A percentile compares a stretch with the other conserved stretches of the same genome.
These are phyloP conservation scores for Tetradesmus obliquus DNA, from an alignment of 139 green algal genomes.

Conservation along the genomic window DNA sequence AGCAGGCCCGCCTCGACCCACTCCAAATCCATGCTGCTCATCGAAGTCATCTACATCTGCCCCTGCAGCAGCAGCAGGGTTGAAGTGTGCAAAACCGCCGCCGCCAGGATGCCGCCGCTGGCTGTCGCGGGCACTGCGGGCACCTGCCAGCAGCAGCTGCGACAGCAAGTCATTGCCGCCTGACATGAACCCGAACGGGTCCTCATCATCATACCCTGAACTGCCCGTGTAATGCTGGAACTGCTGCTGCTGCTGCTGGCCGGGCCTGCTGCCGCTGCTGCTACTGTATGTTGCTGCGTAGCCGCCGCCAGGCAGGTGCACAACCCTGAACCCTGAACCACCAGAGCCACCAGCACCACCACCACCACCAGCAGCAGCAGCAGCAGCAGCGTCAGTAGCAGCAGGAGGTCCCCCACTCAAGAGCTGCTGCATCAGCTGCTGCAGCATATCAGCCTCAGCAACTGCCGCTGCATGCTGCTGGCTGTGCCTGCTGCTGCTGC, in stretches of 20 bases:
- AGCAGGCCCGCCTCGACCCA: background rate
- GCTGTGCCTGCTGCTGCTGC: background rate
- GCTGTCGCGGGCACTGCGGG: slow-evolving; percentile 20
- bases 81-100: background rate
- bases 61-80: background rate
- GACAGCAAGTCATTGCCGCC: background rate
- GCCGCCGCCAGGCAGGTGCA: slow-evolving; percentile 13
- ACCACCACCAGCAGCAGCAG: background rate
- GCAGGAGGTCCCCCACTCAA: background rate
- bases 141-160: slow-evolving; percentile 40
- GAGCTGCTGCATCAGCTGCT: slow-evolving; percentile 12
- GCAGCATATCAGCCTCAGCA: background rate
- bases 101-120: background rate
- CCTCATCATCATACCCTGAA: background rate
- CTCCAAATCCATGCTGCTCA: background rate
- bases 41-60: background rate
- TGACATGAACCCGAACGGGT: background rate
- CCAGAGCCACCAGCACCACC: background rate
- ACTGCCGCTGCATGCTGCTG: background rate
- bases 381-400: no score
- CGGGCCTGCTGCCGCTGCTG: background rate
- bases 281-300: slow-evolving; percentile 35
- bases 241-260: slow-evolving; percentile 7
- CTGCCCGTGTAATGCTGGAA: background rate
- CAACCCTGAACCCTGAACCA: background rate